phyloP scores from a whole-genome alignment of 768 basidiomycete species.

The Fibroporia radiculosa region DNA sequence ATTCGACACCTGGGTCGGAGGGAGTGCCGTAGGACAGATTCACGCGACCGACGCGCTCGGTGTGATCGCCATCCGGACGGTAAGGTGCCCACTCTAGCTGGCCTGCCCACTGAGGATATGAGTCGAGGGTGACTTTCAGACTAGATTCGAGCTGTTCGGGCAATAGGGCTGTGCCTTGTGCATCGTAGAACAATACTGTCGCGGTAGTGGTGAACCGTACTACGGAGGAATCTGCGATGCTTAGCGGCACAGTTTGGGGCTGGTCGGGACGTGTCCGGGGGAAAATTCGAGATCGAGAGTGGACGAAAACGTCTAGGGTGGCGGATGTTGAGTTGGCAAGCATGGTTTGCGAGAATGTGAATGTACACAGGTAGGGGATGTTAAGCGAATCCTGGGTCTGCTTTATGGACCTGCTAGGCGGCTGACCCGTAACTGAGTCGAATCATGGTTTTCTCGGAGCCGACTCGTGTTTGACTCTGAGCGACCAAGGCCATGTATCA shows the following conservation, averaged over 20 bases:
- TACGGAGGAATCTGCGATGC: constrained; percentile 7
- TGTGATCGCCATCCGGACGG: neutral
- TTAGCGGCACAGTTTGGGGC: neutral
- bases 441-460: no score
- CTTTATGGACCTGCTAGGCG: no score
- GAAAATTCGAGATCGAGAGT: neutral
- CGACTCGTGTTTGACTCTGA: no score
- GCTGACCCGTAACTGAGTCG: no score
- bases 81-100: constrained; percentile 9
- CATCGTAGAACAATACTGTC: constrained; percentile 9
- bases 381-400: no score
- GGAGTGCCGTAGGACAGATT: constrained; percentile 7
- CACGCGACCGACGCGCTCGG: constrained; percentile 5
- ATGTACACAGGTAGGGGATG: no score
- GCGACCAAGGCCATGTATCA: no score
- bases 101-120: constrained; percentile 8
- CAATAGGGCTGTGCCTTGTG: neutral
- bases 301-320: neutral
- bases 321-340: no score
- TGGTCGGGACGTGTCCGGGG: neutral
- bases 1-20: constrained; percentile 8
- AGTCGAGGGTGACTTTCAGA: neutral
- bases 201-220: constrained; percentile 4
- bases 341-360: no score
- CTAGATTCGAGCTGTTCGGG: neutral